Evolutionary conservation across 257 asterid genomes (phyloP).

Genomic region (Lantana camara): DNA sequence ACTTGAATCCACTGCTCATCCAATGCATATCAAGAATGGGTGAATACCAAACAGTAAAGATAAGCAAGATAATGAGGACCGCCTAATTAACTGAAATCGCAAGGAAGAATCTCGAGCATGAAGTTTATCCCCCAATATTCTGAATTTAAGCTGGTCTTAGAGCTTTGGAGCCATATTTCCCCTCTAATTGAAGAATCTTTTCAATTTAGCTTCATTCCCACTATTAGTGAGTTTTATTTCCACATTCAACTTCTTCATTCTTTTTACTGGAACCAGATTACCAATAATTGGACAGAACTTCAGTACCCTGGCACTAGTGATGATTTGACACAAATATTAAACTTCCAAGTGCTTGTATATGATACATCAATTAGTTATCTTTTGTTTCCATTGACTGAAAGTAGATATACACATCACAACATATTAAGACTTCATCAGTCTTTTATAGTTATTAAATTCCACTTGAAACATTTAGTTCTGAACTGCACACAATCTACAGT

Average conservation of each 20-base stretch:
- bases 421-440: neutral
- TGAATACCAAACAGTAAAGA: constrained; percentile 3
- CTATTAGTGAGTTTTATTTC: neutral
- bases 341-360: neutral
- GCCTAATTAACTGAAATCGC: neutral
- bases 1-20: neutral
- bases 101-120: neutral
- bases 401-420: neutral
- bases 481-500: constrained; percentile 1
- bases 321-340: constrained; percentile 19
- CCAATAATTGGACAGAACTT: neutral
- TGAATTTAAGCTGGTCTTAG: neutral
- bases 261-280: neutral
- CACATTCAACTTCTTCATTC: neutral
- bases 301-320: neutral
- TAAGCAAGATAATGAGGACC: constrained; percentile 3
- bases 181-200: neutral
- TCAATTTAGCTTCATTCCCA: neutral
- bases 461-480: neutral
- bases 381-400: neutral
- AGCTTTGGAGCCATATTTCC: neutral
- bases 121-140: neutral
- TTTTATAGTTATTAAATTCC: neutral
- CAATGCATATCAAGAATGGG: constrained; percentile 11
- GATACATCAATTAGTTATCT: neutral